A percentile compares a stretch with the other conserved stretches of the same genome.
Evolutionary conservation across 2,329 filamentous ascomycete genomes (phyloP).

Genomic region (Ophiosphaerella narmari): DNA sequence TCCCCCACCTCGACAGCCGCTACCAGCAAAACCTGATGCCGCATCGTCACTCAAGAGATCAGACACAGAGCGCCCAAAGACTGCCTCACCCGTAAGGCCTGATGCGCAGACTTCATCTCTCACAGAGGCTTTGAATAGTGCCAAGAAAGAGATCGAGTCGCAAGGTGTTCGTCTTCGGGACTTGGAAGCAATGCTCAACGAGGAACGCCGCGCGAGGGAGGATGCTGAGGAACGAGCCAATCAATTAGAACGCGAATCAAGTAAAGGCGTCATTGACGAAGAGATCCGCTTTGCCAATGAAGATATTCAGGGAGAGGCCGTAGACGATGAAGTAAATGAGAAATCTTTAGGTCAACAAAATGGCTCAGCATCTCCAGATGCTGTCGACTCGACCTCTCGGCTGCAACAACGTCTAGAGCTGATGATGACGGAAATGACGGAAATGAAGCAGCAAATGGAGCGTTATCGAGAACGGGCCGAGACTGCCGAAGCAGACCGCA

Average conservation of each 20-base stretch:
- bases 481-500: constrained; percentile 77
- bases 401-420: constrained; percentile 74
- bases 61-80: constrained; percentile 74
- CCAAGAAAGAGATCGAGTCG: constrained; percentile 85
- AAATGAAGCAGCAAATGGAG: constrained; percentile 80
- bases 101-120: constrained; percentile 81
- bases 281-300: constrained; percentile 32
- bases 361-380: constrained; percentile 23
- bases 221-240: constrained; percentile 81
- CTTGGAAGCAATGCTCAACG: constrained; percentile 75
- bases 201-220: constrained; percentile 81
- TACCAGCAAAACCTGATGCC: constrained; percentile 89
- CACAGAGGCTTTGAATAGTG: constrained; percentile 80
- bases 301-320: constrained; percentile 19
- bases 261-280: constrained; percentile 43
- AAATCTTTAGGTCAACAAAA: constrained; percentile 21
- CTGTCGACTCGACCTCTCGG: constrained; percentile 49
- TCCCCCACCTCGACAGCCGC: constrained; percentile 87
- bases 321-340: constrained; percentile 14
- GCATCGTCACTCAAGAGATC: constrained; percentile 70
- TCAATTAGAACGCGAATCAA: constrained; percentile 67
- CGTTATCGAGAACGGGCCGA: constrained; percentile 78
- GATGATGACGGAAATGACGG: constrained; percentile 79
- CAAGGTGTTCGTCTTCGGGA: constrained; percentile 80
- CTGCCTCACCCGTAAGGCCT: constrained; percentile 62